Conservation (phyloP, 1,284 basidiomycete genomes). For the Xerocomus amazonicus region DNA sequence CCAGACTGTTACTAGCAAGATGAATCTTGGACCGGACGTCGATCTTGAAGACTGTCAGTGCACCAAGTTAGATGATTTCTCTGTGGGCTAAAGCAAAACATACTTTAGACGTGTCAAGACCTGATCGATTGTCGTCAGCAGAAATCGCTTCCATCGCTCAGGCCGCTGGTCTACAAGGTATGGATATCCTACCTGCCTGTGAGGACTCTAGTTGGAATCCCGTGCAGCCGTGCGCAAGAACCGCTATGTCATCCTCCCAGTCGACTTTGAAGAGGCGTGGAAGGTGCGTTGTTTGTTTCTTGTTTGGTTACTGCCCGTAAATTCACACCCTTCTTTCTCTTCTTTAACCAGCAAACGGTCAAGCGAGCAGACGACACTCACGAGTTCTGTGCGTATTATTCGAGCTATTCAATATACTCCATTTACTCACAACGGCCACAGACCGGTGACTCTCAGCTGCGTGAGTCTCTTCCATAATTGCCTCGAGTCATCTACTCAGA, state of each 20-base stretch:
- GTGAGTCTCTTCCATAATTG: constrained; percentile 14
- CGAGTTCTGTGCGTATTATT: constrained; percentile 79
- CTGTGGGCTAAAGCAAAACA: constrained; percentile 8
- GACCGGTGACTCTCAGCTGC: constrained; percentile 25
- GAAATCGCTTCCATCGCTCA: constrained; percentile 97
- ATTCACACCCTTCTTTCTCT: constrained; percentile 34
- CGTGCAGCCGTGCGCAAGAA: constrained; percentile 90
- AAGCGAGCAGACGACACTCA: constrained; percentile 91
- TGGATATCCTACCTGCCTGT: constrained; percentile 7
- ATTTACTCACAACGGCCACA: constrained; percentile 6
- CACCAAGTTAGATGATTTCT: neutral
- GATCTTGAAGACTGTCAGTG: constrained; percentile 95
- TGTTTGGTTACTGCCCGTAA: constrained; percentile 36
- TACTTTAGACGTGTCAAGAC: constrained; percentile 85
- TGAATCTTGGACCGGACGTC: constrained; percentile 98
- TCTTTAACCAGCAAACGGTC: constrained; percentile 75
- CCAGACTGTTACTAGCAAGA: constrained; percentile 96
- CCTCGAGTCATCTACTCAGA: constrained; percentile 3
- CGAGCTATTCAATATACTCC: neutral
- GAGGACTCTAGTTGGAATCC: constrained; percentile 5
- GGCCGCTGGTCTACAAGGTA: constrained; percentile 95
- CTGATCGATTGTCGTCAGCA: constrained; percentile 92
- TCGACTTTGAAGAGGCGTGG: constrained; percentile 99
- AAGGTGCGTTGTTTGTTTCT: constrained; percentile 70
- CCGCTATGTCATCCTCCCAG: constrained; percentile 94